These are phyloP conservation scores for Phlebopus sp. DNA, from an alignment of 1,284 basidiomycete species.

Conservation along the genomic window DNA sequence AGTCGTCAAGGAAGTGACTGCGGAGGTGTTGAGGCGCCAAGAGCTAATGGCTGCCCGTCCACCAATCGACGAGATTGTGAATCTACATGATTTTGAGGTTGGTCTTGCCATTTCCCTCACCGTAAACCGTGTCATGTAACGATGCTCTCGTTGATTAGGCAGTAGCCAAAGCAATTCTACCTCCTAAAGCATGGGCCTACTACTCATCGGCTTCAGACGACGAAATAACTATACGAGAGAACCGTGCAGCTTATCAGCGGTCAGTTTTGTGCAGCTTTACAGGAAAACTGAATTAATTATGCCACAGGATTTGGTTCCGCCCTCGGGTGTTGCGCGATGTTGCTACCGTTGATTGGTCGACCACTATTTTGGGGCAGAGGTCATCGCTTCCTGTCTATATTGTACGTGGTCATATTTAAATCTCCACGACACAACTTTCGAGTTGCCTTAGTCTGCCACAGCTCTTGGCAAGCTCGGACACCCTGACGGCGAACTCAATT, in stretches of 20 bases:
- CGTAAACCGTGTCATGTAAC: not conserved
- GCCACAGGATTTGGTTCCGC: slow-evolving; percentile 65
- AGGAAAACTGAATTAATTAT: not conserved
- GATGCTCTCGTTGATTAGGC: slow-evolving; percentile 28
- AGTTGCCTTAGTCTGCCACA: slow-evolving; percentile 35
- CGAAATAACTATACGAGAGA: slow-evolving; percentile 68
- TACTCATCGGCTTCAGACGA: slow-evolving; percentile 65
- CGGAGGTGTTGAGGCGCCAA: slow-evolving; percentile 42
- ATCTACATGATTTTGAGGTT: slow-evolving; percentile 71
- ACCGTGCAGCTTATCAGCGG: slow-evolving; percentile 64
- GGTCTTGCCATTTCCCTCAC: slow-evolving; percentile 3
- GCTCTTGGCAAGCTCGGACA: slow-evolving; percentile 65
- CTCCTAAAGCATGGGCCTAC: slow-evolving; percentile 63
- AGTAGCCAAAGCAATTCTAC: slow-evolving; percentile 52
- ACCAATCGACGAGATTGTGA: slow-evolving; percentile 57
- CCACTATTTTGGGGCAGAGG: slow-evolving; percentile 55
- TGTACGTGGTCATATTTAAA: slow-evolving; percentile 14
- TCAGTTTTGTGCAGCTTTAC: slow-evolving; percentile 15
- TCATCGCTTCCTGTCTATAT: slow-evolving; percentile 64
- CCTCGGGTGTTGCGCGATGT: slow-evolving; percentile 71
- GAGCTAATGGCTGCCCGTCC: slow-evolving; percentile 44
- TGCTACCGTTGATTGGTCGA: slow-evolving; percentile 56
- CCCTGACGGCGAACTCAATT: slow-evolving; percentile 59
- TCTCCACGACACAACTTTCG: slow-evolving; percentile 19
- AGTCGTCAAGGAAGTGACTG: slow-evolving; percentile 43